These are phyloP conservation scores for Leccinum arenicola DNA, from an alignment of 768 basidiomycete species.

Conservation along the genomic window DNA sequence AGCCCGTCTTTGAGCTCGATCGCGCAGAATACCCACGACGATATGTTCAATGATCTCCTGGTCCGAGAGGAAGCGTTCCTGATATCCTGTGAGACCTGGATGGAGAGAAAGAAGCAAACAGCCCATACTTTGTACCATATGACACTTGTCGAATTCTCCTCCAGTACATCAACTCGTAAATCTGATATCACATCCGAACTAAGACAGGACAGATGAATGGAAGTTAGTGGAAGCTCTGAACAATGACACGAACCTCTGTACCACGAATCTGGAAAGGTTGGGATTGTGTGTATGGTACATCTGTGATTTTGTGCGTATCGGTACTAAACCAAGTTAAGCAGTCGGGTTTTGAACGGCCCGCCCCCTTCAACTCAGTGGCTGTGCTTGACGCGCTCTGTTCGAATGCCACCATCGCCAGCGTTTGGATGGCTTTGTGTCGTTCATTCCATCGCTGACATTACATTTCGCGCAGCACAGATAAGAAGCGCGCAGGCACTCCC, in stretches of 20 bases:
- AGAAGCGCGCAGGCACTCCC: constrained; percentile 40
- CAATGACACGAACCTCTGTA: constrained; percentile 26
- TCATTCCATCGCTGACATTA: constrained; percentile 56
- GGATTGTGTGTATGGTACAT: constrained; percentile 28
- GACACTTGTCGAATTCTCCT: constrained; percentile 55
- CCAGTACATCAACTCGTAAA: constrained; percentile 60
- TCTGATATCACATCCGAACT: constrained; percentile 76
- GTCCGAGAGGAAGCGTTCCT: constrained; percentile 75
- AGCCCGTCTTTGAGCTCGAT: not conserved
- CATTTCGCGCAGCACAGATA: constrained; percentile 60
- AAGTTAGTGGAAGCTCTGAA: not conserved
- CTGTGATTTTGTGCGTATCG: not conserved
- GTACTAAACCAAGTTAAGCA: not conserved
- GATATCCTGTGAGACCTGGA: constrained; percentile 19
- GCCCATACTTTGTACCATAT: constrained; percentile 70
- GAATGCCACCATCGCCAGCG: constrained; percentile 66
- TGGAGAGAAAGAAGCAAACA: not conserved
- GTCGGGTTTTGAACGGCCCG: not conserved
- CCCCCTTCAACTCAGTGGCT: constrained; percentile 4
- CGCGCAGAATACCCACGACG: constrained; percentile 47
- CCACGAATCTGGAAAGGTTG: constrained; percentile 30
- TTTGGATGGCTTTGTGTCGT: constrained; percentile 74
- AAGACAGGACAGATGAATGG: not conserved
- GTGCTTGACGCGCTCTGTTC: constrained; percentile 3
- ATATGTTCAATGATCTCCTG: constrained; percentile 75